phyloP scores from a whole-genome alignment of 768 basidiomycete species.

The Podaxis sp. region DNA sequence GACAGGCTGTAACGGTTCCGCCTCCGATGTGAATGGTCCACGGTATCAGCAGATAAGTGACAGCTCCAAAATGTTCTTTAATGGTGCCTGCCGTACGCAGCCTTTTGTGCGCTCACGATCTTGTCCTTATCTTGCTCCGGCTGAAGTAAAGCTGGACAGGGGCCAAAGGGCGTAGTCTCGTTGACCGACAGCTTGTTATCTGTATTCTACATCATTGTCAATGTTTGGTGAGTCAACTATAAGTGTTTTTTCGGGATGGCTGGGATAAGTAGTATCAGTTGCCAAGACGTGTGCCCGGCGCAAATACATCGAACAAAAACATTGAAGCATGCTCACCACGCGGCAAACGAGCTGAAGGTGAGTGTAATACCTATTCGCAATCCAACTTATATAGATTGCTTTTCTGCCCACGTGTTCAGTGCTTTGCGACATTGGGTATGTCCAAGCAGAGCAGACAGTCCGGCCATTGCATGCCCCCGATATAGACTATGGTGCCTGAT shows the following conservation, averaged over 20 bases:
- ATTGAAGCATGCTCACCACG: neutral
- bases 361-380: neutral
- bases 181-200: no score
- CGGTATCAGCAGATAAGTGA: neutral
- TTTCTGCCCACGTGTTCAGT: neutral
- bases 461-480: neutral
- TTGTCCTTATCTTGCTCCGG: no score
- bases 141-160: no score
- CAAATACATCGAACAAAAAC: neutral
- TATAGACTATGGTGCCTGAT: neutral
- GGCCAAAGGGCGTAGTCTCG: no score
- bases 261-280: neutral
- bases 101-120: no score
- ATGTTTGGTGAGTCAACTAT: no score
- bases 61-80: neutral
- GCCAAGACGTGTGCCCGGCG: neutral
- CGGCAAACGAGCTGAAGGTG: neutral
- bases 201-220: no score
- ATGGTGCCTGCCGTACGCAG: no score
- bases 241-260: neutral
- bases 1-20: neutral
- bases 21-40: neutral
- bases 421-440: neutral
- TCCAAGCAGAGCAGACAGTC: neutral
- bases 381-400: neutral